Evolutionary conservation across 164 flowering plant genomes (phyloP).

Genomic region (Nymphaea colorata): DNA sequence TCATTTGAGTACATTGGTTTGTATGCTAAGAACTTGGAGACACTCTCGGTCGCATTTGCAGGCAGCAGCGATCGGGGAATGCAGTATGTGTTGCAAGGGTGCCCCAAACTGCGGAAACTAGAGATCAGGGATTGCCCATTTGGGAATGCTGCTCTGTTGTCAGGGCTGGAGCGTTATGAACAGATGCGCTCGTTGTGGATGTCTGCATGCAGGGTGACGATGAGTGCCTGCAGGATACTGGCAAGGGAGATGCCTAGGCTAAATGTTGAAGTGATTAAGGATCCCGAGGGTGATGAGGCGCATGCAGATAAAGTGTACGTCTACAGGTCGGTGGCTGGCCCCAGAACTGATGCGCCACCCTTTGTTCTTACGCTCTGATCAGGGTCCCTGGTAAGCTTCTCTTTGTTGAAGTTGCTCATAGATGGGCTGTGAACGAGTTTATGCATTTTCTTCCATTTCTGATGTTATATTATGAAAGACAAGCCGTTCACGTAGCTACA

Average conservation of each 20-base stretch:
- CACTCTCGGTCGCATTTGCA: slow-evolving; percentile 80
- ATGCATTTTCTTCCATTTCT: too few species aligned
- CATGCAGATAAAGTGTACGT: slow-evolving; percentile 62
- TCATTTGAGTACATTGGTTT: slow-evolving; percentile 66
- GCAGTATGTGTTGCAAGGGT: slow-evolving; percentile 63
- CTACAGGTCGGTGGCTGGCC: slow-evolving; percentile 75
- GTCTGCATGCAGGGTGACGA: slow-evolving; percentile 67
- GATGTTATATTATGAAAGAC: too few species aligned
- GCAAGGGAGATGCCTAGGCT: slow-evolving; percentile 62
- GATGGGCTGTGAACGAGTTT: too few species aligned
- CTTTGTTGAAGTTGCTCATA: background rate
- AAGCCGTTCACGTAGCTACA: too few species aligned
- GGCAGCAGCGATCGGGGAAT: slow-evolving; percentile 62
- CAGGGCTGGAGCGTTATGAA: slow-evolving; percentile 53
- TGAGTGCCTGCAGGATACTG: slow-evolving; percentile 44
- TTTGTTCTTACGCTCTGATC: slow-evolving; percentile 57
- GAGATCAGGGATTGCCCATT: slow-evolving; percentile 86
- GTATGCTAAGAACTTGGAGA: slow-evolving; percentile 60
- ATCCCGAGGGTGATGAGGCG: slow-evolving; percentile 37
- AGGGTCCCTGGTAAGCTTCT: background rate
- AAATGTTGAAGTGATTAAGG: slow-evolving; percentile 78
- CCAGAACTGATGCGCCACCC: slow-evolving; percentile 58
- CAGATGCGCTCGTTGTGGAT: slow-evolving; percentile 87
- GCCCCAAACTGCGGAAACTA: slow-evolving; percentile 60
- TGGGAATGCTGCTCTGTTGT: slow-evolving; percentile 59